Base-by-base conservation (phyloP, 495 filamentous ascomycete genomes). In the Parathielavia hyrcaniae region DNA sequence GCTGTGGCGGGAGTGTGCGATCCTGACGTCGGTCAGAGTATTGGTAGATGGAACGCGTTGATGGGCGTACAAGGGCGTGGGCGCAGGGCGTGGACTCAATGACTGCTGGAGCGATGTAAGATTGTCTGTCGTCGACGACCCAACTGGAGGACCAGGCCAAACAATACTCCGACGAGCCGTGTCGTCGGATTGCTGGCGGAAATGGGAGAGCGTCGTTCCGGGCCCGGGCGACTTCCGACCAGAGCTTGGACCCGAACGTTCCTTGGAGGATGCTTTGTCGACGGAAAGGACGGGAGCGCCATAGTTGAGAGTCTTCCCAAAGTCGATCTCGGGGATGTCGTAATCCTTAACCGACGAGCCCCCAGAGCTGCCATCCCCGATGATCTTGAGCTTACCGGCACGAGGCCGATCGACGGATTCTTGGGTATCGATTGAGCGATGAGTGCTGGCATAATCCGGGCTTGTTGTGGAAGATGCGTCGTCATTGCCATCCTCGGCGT, bases 231-330 rank as follows among this genome's bases (percentile, higher is more conserved):
- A 75, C 71, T 66, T 69, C 64, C 75, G 71, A 67, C 68, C 67
- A 69, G 65, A 64, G 54, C 51, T 72, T 63, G 61, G 75, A 64
- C 46, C 41, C 34, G 50, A 13, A 3, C 65, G 53, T 23, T 62
- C 60, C 47, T 68, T 67, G 9, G 56, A 47, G 6, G 64, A 59
- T 13, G 67, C 57, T 5, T 55, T 53, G 17, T 64, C 60, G 9
- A 12, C 34, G 0, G 56, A 50, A 5, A 58, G 55, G n/a, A 55
- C 11, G 8, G 64, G 63, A 6, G 71, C 62, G 12, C 74, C 79
- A 48, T 87, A 87, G 64, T 87, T 85, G 55, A 85, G 75, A 0
- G 92, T 97, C 17, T 83, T 89, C 0, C 92, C 92, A 69, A 97
- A 97, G 66, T 97, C 87, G 58, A 97, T 80, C 10, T 74, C 71